Base-by-base conservation (phyloP, 2,329 filamentous ascomycete species). In the Pseudopyricularia cyperi region DNA sequence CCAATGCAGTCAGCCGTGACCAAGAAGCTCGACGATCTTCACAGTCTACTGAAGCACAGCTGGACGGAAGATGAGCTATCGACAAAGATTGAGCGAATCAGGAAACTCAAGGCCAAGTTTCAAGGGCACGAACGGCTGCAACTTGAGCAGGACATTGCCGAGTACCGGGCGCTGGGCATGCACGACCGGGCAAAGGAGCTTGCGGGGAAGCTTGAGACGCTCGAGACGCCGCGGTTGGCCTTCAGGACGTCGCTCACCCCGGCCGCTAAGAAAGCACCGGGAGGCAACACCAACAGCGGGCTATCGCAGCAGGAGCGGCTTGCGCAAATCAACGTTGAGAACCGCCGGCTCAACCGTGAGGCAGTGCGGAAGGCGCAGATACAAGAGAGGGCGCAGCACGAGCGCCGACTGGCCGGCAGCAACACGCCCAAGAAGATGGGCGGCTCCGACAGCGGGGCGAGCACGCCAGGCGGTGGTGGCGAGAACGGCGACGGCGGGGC, bases 281-380 rank as follows among this genome's bases (percentile, higher is more conserved):
- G 32, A 6, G 48, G 19, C 39, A 35, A 3, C 26, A 19, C 49
- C 28, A 46, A 51, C 37, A 28, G 26, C 15, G 26, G 24, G 9
- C 14, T 46, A 12, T 51, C 49, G n/a, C 85, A 94, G 65, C 88
- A 91, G 65, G 88, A 95, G 57, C 83, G 87, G 28, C 76, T 97
- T 24, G 87, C 87, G 0, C 79, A 85, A 61, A 75, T 95, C 57
- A 98, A 98, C 67, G 75, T 80, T 28, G 81, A 86, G 62, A 96
- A 95, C 67, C 83, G 91, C 55, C 82, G 83, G 54, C 77, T 83
- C 58, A 96, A 96, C 62, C 78, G 80, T n/a, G 87, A 95, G 63
- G 83, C 87, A 48, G 86, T 97, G n/a, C 87, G 91, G 54, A 87
- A 87, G 65, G 91, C 90, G 1, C 87, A 96, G 63, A 74, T 95